Conservation (phyloP, 768 basidiomycete species). For the Pleurotus sapidus region DNA sequence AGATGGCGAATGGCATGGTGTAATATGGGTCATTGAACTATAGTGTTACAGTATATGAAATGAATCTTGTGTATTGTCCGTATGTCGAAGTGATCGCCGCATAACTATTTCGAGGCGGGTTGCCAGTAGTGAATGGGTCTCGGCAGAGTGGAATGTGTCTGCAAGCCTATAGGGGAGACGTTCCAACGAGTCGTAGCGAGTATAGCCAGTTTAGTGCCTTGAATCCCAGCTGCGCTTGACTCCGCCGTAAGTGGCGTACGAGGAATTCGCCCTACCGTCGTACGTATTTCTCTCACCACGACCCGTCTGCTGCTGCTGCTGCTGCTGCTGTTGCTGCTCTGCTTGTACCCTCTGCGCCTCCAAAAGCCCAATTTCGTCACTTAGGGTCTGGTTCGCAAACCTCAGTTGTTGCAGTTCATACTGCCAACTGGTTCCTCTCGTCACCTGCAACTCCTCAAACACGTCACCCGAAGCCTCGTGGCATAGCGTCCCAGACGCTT, state of each 20-base stretch:
- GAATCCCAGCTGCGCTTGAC: slow-evolving; percentile 5
- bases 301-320: neutral
- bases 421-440: slow-evolving; percentile 83
- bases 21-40: no score
- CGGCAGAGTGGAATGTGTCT: no score
- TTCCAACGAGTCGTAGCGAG: no score
- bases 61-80: no score
- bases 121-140: no score
- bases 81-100: no score
- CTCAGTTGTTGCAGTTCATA: slow-evolving; percentile 86
- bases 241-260: neutral
- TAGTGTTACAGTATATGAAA: no score
- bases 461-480: slow-evolving; percentile 33
- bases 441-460: slow-evolving; percentile 70
- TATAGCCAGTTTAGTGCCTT: neutral
- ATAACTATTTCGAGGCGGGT: no score
- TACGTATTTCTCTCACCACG: neutral
- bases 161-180: no score
- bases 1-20: no score
- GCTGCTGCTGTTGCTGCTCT: neutral
- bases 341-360: slow-evolving; percentile 19
- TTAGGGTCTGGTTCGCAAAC: slow-evolving; percentile 63
- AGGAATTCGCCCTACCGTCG: neutral
- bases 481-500: slow-evolving; percentile 5
- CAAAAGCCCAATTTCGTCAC: slow-evolving; percentile 46